Conservation (phyloP, 2,329 filamentous ascomycete species). For the Calonectria montana region DNA sequence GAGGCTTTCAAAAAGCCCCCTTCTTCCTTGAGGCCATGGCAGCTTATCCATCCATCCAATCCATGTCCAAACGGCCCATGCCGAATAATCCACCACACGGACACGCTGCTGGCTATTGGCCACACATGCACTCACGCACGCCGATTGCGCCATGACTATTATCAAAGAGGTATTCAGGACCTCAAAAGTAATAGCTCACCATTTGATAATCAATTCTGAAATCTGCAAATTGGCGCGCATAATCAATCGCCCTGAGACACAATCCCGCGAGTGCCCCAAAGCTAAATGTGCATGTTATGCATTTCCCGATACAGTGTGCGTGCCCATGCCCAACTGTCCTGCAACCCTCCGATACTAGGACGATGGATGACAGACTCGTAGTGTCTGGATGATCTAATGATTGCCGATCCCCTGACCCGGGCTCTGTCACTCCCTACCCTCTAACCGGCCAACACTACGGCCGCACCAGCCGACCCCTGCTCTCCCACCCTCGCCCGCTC, state of each 20-base stretch:
- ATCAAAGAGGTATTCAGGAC: slow-evolving; percentile 1
- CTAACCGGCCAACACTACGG: slow-evolving; percentile 11
- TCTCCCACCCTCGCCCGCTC: background rate
- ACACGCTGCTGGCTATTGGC: background rate
- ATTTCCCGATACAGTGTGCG: slow-evolving; percentile 11
- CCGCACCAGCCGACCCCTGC: background rate
- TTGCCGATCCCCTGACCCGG: slow-evolving; percentile 28
- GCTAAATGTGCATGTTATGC: background rate
- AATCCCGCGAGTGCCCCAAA: background rate
- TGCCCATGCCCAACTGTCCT: background rate
- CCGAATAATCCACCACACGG: slow-evolving; percentile 15
- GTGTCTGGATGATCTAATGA: slow-evolving; percentile 18
- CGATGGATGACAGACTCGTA: slow-evolving; percentile 11
- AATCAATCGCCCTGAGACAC: slow-evolving; percentile 10
- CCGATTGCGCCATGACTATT: slow-evolving; percentile 13
- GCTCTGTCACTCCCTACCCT: slow-evolving; percentile 20
- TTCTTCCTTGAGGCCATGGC: background rate
- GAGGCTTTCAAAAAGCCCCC: background rate
- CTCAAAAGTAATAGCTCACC: background rate
- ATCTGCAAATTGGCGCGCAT: background rate
- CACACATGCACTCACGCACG: slow-evolving; percentile 3
- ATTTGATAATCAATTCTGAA: background rate
- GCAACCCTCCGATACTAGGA: slow-evolving; percentile 14
- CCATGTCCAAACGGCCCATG: background rate
- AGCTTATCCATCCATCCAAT: background rate